phyloP scores from a whole-genome alignment of 75 land plant genomes.

The Pinus taeda region DNA sequence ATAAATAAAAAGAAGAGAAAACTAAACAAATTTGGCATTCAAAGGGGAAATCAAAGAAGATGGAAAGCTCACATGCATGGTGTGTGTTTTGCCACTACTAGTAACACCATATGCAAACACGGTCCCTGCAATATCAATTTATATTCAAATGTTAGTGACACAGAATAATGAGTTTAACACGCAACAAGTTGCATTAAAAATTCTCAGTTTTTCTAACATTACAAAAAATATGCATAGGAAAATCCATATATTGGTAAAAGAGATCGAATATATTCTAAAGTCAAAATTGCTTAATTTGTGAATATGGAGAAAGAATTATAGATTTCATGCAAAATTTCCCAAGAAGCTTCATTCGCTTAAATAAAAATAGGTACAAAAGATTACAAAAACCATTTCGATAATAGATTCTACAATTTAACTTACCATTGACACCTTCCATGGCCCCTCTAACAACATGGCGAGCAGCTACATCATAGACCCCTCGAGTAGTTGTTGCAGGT shows the following conservation, averaged over 20 bases:
- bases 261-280: no score
- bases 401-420: not conserved
- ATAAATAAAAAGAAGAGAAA: not conserved
- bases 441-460: conserved; percentile 83
- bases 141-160: not conserved
- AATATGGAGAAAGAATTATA: no score
- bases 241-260: no score
- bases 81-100: conserved; percentile 90
- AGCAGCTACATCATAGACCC: conserved; percentile 94
- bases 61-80: conserved; percentile 83
- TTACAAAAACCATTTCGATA: no score
- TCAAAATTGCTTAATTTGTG: no score
- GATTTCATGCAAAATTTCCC: no score
- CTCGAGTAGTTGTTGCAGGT: conserved; percentile 85
- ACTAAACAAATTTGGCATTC: not conserved
- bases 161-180: not conserved
- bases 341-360: no score
- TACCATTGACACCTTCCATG: conserved; percentile 96
- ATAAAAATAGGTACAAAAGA: no score
- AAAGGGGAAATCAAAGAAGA: not conserved
- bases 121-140: conserved; percentile 46
- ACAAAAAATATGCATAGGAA: no score
- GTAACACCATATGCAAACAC: conserved; percentile 97
- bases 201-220: no score
- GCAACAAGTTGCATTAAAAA: not conserved